A percentile compares a stretch with the other conserved stretches of the same genome.
These are phyloP conservation scores for Trichoderma sp. DNA, from an alignment of 2,329 filamentous ascomycete species.

Conservation along the genomic window DNA sequence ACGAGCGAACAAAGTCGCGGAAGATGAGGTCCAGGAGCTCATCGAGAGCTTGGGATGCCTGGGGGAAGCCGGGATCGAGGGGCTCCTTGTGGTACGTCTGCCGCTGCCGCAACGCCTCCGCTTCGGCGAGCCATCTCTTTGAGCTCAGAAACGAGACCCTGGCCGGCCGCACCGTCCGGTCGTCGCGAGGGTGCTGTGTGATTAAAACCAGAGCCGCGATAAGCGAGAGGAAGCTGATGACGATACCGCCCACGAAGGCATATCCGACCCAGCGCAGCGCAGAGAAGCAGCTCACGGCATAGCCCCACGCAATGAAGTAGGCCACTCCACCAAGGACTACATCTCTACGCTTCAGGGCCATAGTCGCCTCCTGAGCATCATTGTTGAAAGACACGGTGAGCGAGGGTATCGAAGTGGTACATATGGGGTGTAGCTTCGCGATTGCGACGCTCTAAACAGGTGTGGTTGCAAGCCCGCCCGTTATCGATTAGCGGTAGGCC, in stretches of 20 bases:
- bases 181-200: slow-evolving; percentile 44
- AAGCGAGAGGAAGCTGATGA: slow-evolving; percentile 53
- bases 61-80: slow-evolving; percentile 71
- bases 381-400: slow-evolving; percentile 25
- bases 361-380: slow-evolving; percentile 37
- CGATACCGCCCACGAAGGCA: slow-evolving; percentile 70
- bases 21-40: slow-evolving; percentile 71
- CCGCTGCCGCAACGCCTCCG: slow-evolving; percentile 60
- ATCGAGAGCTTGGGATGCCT: slow-evolving; percentile 77
- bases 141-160: slow-evolving; percentile 59
- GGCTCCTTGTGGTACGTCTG: slow-evolving; percentile 65
- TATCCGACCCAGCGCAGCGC: slow-evolving; percentile 80
- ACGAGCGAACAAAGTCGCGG: slow-evolving; percentile 80
- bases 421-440: slow-evolving; percentile 13
- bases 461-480: background rate
- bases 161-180: slow-evolving; percentile 41
- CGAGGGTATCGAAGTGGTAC: background rate
- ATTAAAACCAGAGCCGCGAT: slow-evolving; percentile 53
- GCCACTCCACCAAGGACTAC: slow-evolving; percentile 64
- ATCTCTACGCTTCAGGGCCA: slow-evolving; percentile 73
- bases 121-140: slow-evolving; percentile 67
- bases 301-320: slow-evolving; percentile 83
- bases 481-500: slow-evolving; percentile 14
- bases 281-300: slow-evolving; percentile 78
- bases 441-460: slow-evolving; percentile 10